Percentiles rank a stretch among this genome's conserved stretches.
Conservation (phyloP, 2,329 filamentous ascomycete species). For the Metarhizium humberi region DNA sequence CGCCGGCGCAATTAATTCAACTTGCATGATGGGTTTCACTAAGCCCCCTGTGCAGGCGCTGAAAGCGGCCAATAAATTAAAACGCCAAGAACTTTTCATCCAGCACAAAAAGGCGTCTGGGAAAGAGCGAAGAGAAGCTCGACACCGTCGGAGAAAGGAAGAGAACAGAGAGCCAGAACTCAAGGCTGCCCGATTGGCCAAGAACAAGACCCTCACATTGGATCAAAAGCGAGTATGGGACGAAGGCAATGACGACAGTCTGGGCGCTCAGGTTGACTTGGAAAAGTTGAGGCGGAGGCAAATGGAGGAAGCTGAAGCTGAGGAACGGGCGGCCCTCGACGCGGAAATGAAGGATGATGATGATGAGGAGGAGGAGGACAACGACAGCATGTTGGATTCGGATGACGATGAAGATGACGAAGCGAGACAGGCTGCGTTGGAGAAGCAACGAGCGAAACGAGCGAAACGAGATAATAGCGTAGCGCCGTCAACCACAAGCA, state of each 20-base stretch:
- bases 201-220: slow-evolving; percentile 72
- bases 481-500: slow-evolving; percentile 52
- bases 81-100: slow-evolving; percentile 68
- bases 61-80: slow-evolving; percentile 64
- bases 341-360: slow-evolving; percentile 34
- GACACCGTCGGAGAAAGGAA: slow-evolving; percentile 71
- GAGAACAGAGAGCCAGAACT: slow-evolving; percentile 76
- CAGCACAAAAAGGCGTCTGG: slow-evolving; percentile 71
- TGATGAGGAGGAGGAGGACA: slow-evolving; percentile 33
- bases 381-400: slow-evolving; percentile 73
- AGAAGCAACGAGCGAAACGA: slow-evolving; percentile 36
- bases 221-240: slow-evolving; percentile 91
- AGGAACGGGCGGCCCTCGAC: slow-evolving; percentile 38
- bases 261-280: slow-evolving; percentile 47
- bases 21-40: slow-evolving; percentile 21
- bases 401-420: slow-evolving; percentile 46
- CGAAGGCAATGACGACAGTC: slow-evolving; percentile 54
- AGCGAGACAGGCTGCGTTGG: slow-evolving; percentile 30
- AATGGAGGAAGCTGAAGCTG: slow-evolving; percentile 43
- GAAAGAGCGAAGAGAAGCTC: slow-evolving; percentile 63
- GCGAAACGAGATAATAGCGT: slow-evolving; percentile 38
- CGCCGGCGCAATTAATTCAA: slow-evolving; percentile 11
- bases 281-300: slow-evolving; percentile 49
- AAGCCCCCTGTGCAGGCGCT: slow-evolving; percentile 28
- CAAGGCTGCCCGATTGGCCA: slow-evolving; percentile 60